These are phyloP conservation scores for Fusarium luffae DNA, from an alignment of 2,329 filamentous ascomycete species.

Conservation along the genomic window DNA sequence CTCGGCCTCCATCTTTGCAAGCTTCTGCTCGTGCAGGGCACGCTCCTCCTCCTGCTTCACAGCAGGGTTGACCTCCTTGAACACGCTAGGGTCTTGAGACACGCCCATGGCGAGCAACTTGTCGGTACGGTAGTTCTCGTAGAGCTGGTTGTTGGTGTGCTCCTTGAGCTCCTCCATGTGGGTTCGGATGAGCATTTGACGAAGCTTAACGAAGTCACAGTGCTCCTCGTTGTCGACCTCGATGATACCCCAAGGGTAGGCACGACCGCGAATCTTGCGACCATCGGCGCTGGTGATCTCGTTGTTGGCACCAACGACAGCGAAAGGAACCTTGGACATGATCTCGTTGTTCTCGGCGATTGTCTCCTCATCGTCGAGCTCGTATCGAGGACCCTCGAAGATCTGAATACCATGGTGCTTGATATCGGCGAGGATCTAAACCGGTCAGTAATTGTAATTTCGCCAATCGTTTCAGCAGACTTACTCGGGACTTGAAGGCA, in stretches of 20 bases:
- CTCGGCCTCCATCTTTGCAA: conserved; percentile 99
- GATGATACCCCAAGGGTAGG: conserved; percentile 98
- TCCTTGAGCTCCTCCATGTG: conserved; percentile 99
- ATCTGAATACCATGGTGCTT: conserved; percentile 98
- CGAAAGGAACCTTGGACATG: conserved; percentile 99
- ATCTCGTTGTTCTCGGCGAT: conserved; percentile 99
- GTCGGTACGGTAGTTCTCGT: conserved; percentile 99
- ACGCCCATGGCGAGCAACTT: conserved; percentile 99
- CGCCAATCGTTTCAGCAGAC: conserved; percentile 52
- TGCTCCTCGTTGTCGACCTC: conserved; percentile 99
- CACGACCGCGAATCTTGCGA: conserved; percentile 93
- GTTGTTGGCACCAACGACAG: conserved; percentile 95
- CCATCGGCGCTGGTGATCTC: conserved; percentile 93
- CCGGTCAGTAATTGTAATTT: conserved; percentile 21
- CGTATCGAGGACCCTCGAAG: conserved; percentile 97
- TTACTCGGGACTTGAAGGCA: conserved; percentile 94
- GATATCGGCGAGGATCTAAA: conserved; percentile 94
- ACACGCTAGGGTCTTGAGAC: conserved; percentile 97
- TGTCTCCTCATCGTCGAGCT: conserved; percentile 98
- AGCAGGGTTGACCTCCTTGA: conserved; percentile 99
- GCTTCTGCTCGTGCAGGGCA: conserved; percentile 97
- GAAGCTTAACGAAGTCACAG: conserved; percentile 99
- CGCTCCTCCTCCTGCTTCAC: conserved; percentile 99
- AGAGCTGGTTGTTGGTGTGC: conserved; percentile 98
- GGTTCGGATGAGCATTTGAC: conserved; percentile 99